Conservation (phyloP, 129 eudicot species). For the Saposhnikovia divaricata region DNA sequence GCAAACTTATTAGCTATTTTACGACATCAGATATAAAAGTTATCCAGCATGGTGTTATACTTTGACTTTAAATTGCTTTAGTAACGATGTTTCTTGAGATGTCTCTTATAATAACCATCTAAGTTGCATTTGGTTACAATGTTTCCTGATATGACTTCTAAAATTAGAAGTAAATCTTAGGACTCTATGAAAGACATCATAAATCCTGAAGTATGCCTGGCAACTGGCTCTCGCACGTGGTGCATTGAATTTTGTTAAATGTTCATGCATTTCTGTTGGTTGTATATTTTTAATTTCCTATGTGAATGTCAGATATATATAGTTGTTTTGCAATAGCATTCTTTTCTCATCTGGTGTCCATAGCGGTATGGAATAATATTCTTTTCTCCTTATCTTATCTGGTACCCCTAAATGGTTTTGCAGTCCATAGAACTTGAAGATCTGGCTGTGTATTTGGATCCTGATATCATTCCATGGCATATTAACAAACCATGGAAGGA, state of each 20-base stretch:
- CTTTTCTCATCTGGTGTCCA: background rate
- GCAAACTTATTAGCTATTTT: background rate
- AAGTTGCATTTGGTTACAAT: background rate
- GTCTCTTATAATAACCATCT: background rate
- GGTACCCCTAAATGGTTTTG: conserved; percentile 4
- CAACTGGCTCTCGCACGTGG: background rate
- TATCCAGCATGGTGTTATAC: background rate
- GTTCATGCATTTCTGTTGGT: background rate
- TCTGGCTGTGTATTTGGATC: conserved; percentile 82
- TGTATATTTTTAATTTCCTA: background rate
- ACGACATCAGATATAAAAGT: background rate
- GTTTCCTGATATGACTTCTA: background rate
- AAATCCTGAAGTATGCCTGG: background rate
- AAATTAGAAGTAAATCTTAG: background rate
- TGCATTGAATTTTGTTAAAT: background rate
- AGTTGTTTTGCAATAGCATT: background rate
- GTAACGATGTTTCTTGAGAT: background rate
- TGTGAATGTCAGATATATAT: background rate
- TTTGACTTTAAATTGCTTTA: background rate
- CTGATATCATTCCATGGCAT: conserved; percentile 83
- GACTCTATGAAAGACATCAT: background rate
- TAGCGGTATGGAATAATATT: background rate
- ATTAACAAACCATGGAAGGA: conserved; percentile 77
- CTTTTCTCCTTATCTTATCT: background rate
- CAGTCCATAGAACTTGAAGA: conserved; percentile 85